These are phyloP conservation scores for Penicillium roqueforti DNA, from an alignment of 495 filamentous ascomycete genomes.

Conservation along the genomic window DNA sequence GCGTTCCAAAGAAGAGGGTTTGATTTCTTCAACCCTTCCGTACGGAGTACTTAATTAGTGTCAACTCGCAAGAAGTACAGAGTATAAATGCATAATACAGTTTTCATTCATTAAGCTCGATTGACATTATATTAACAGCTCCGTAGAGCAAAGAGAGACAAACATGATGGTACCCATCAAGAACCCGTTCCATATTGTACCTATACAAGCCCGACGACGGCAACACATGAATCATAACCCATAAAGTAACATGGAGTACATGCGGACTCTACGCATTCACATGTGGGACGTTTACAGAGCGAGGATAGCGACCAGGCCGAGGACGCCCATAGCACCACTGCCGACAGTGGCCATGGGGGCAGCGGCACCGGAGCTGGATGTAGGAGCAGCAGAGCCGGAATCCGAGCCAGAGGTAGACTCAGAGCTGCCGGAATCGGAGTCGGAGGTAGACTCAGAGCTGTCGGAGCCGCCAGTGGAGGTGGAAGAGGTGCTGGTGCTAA, in stretches of 20 bases:
- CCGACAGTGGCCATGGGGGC: conserved; percentile 34
- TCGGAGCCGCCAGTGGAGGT: conserved; percentile 17
- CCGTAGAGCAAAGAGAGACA: conserved; percentile 9
- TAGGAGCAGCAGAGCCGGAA: conserved; percentile 22
- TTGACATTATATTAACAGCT: conserved; percentile 21
- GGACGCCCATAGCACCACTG: conserved; percentile 34
- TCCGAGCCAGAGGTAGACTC: conserved; percentile 5
- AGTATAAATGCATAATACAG: background rate
- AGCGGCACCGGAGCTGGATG: conserved; percentile 27
- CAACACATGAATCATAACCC: conserved; percentile 13
- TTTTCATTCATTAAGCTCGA: conserved; percentile 8
- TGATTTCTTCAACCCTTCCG: background rate
- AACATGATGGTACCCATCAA: conserved; percentile 6
- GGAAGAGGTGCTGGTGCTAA: conserved; percentile 18
- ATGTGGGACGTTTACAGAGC: conserved; percentile 29
- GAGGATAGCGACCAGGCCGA: conserved; percentile 40
- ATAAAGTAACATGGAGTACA: background rate
- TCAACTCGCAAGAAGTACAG: too few relatives aligned
- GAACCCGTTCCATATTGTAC: conserved; percentile 9
- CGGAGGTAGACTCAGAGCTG: conserved; percentile 6
- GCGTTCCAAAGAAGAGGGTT: too few relatives aligned
- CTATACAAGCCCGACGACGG: conserved; percentile 12
- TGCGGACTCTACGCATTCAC: background rate
- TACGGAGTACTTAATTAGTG: too few relatives aligned
- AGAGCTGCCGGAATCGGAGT: conserved; percentile 9